A percentile compares a stretch with the other conserved stretches of the same genome.
Evolutionary conservation across 2,329 filamentous ascomycete genomes (phyloP).

Genomic region (Alternaria angustiovoidea): DNA sequence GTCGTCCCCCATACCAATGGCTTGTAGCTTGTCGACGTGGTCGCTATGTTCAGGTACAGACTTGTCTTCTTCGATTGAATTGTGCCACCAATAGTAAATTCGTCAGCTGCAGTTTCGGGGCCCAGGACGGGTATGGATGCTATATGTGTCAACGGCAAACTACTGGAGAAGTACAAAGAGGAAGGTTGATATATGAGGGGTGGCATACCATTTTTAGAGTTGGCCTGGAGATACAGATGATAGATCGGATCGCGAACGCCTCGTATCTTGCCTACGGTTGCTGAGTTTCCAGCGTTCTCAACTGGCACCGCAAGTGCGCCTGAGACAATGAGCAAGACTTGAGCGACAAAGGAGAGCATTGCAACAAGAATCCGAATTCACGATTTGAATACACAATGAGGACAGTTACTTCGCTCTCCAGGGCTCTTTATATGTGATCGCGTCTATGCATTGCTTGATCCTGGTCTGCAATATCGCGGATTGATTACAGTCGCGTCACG

Average conservation of each 20-base stretch:
- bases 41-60: conserved; percentile 59
- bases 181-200: background rate
- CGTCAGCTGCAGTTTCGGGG: conserved; percentile 59
- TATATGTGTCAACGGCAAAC: conserved; percentile 6
- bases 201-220: conserved; percentile 51
- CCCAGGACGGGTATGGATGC: conserved; percentile 60
- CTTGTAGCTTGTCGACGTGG: conserved; percentile 60
- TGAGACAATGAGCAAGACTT: conserved; percentile 14
- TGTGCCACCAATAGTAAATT: conserved; percentile 59
- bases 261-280: conserved; percentile 60
- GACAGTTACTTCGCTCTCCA: background rate
- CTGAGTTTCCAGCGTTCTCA: conserved; percentile 17
- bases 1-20: conserved; percentile 50
- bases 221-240: conserved; percentile 62
- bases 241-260: conserved; percentile 61
- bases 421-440: background rate
- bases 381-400: background rate
- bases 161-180: background rate
- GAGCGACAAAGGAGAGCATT: conserved; percentile 18
- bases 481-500: conserved; percentile 18
- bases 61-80: conserved; percentile 61
- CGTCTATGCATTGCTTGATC: background rate
- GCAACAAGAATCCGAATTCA: background rate
- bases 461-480: conserved; percentile 11
- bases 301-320: conserved; percentile 21